These are phyloP conservation scores for Solanum hybrid DNA, from an alignment of 305 asterid genomes.

Conservation along the genomic window DNA sequence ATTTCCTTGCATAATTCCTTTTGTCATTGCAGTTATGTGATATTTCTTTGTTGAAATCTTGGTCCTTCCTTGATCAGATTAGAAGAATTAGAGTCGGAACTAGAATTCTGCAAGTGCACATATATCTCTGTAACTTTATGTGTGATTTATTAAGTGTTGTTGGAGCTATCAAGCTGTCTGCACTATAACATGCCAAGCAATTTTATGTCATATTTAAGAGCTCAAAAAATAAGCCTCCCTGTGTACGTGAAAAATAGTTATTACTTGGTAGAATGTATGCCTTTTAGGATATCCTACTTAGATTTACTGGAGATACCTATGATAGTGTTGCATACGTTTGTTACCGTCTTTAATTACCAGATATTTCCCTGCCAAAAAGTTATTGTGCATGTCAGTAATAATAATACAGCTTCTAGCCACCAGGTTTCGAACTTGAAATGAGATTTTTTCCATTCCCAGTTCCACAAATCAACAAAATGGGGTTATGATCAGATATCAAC, in stretches of 20 bases:
- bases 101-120: background rate
- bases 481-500: background rate
- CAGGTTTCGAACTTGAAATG: background rate
- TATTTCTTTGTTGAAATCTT: background rate
- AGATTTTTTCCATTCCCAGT: background rate
- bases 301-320: background rate
- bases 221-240: background rate
- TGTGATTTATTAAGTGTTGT: background rate
- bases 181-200: background rate
- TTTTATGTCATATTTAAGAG: background rate
- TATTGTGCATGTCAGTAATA: background rate
- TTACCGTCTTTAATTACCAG: background rate
- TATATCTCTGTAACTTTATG: background rate
- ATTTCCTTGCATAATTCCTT: slow-evolving; percentile 6
- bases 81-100: background rate
- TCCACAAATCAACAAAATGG: background rate
- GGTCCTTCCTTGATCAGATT: background rate
- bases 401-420: background rate
- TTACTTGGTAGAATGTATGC: background rate
- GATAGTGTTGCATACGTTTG: background rate
- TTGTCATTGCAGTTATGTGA: slow-evolving; percentile 3
- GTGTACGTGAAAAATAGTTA: background rate
- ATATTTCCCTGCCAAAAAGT: background rate
- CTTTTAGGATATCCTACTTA: background rate
- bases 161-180: background rate